Conservation (phyloP, 768 basidiomycete species). For the Trametes cubensis region DNA sequence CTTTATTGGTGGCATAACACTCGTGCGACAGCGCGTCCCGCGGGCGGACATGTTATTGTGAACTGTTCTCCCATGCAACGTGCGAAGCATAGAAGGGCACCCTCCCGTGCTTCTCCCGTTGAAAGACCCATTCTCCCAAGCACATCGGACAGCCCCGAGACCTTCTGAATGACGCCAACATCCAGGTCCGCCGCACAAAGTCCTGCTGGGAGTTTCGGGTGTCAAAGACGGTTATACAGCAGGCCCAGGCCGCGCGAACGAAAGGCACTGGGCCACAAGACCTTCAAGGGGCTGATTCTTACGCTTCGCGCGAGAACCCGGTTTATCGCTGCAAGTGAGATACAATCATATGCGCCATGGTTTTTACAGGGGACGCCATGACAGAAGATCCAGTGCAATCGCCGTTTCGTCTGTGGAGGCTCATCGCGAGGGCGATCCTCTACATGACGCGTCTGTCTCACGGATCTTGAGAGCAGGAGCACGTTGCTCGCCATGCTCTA, state of each 20-base stretch:
- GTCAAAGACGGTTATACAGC: not conserved
- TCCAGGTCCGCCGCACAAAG: not conserved
- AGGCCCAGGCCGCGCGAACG: not conserved
- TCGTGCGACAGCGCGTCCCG: too few species aligned
- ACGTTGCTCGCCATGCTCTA: too few species aligned
- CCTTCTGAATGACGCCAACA: not conserved
- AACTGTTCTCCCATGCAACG: conserved; percentile 5
- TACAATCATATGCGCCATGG: not conserved
- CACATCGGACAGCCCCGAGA: conserved; percentile 5
- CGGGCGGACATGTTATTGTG: not conserved
- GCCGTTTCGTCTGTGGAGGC: too few species aligned
- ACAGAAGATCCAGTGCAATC: too few species aligned
- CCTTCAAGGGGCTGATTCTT: not conserved
- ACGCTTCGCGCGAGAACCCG: not conserved
- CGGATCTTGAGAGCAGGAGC: too few species aligned
- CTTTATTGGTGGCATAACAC: too few species aligned
- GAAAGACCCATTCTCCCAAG: not conserved
- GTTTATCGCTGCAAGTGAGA: not conserved
- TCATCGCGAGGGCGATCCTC: too few species aligned
- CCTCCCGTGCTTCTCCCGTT: conserved; percentile 4
- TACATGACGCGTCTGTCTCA: too few species aligned
- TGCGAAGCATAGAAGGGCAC: not conserved
- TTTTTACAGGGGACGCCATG: too few species aligned
- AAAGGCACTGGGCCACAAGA: not conserved
- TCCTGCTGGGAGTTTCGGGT: not conserved